Conservation (phyloP, 805 yeast genomes). For the Lipomyces japonicus region DNA sequence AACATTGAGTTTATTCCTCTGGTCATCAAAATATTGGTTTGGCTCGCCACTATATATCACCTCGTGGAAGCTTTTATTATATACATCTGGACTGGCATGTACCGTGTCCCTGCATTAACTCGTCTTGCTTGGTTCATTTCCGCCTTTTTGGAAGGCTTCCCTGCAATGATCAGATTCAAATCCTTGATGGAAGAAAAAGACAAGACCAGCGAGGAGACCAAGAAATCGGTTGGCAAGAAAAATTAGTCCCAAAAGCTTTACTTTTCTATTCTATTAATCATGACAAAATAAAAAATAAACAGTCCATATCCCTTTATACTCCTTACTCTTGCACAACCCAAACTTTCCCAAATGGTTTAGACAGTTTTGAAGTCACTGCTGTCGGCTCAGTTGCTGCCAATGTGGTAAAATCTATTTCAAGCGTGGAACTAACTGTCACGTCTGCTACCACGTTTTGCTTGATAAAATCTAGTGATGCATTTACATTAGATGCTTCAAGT, state of each 20-base stretch:
- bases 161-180: conserved; percentile 25
- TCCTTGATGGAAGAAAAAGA: conserved; percentile 27
- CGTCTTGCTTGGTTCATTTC: conserved; percentile 24
- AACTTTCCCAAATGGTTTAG: neutral
- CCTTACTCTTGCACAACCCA: neutral
- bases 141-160: conserved; percentile 28
- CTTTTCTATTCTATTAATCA: neutral
- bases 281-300: neutral
- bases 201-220: conserved; percentile 21
- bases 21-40: conserved; percentile 14
- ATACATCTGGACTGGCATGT: conserved; percentile 27
- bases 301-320: neutral
- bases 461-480: neutral
- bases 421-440: neutral
- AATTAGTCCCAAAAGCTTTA: conserved; percentile 1
- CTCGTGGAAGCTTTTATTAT: conserved; percentile 20
- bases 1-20: conserved; percentile 7
- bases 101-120: conserved; percentile 27
- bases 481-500: neutral
- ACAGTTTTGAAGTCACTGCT: neutral
- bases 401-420: neutral
- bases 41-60: conserved; percentile 19
- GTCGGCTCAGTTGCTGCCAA: neutral
- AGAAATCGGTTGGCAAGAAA: conserved; percentile 15
- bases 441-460: neutral